These are phyloP conservation scores for Penicillium aurantiogriseum DNA, from an alignment of 2,329 filamentous ascomycete genomes.

Conservation along the genomic window DNA sequence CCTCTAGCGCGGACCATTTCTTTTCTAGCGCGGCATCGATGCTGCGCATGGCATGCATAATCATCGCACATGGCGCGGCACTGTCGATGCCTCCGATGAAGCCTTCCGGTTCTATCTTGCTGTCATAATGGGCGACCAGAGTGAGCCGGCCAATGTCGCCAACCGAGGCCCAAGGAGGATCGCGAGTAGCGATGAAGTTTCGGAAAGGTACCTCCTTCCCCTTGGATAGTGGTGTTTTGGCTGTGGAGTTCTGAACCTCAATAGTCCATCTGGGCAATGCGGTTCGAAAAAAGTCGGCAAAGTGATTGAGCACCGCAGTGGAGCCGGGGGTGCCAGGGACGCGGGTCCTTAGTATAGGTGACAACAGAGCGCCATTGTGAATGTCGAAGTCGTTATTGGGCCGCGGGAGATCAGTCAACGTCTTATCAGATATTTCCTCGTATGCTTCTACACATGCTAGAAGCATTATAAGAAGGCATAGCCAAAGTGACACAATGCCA, in stretches of 20 bases:
- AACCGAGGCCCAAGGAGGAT: conserved; percentile 74
- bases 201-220: conserved; percentile 73
- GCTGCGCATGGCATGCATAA: conserved; percentile 76
- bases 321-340: conserved; percentile 84
- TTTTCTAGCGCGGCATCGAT: conserved; percentile 75
- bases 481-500: conserved; percentile 27
- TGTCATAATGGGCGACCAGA: conserved; percentile 92
- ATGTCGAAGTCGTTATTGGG: conserved; percentile 77
- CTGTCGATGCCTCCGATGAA: conserved; percentile 95
- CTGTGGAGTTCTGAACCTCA: conserved; percentile 85
- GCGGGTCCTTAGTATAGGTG: conserved; percentile 82
- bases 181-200: conserved; percentile 81
- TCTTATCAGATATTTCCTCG: conserved; percentile 68
- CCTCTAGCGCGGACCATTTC: conserved; percentile 76
- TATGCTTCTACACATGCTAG: conserved; percentile 47
- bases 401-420: conserved; percentile 69
- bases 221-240: conserved; percentile 73
- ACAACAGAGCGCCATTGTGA: conserved; percentile 68
- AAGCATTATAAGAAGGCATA: conserved; percentile 24
- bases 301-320: conserved; percentile 70
- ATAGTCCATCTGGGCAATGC: conserved; percentile 77
- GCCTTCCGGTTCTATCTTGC: conserved; percentile 72
- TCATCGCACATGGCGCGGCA: conserved; percentile 88
- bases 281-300: conserved; percentile 74
- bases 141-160: conserved; percentile 80